These are phyloP conservation scores for Vaccinium myrtillus DNA, from an alignment of 148 eudicot genomes.

Conservation along the genomic window DNA sequence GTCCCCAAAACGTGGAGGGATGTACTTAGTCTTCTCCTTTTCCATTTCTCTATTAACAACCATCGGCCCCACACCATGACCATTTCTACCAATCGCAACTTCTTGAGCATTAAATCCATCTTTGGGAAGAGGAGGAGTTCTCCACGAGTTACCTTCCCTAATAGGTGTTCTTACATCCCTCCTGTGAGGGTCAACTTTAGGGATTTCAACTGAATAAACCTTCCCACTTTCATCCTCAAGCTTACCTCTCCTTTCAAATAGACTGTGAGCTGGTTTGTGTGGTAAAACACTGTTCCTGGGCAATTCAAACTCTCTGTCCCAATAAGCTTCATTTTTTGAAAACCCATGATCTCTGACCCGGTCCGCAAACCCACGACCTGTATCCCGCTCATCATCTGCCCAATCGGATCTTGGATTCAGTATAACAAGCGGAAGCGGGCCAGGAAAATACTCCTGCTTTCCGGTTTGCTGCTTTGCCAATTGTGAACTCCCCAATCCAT, in stretches of 20 bases:
- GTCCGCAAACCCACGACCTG: conserved; percentile 63
- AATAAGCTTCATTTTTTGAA: conserved; percentile 58
- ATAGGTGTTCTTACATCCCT: conserved; percentile 44
- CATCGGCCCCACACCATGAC: conserved; percentile 35
- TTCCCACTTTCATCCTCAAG: conserved; percentile 59
- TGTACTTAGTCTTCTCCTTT: conserved; percentile 47
- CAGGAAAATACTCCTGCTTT: conserved; percentile 56
- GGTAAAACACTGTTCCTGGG: conserved; percentile 62
- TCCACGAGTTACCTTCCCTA: conserved; percentile 59
- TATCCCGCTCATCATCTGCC: conserved; percentile 99
- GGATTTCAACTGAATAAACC: conserved; percentile 51
- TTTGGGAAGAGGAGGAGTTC: conserved; percentile 32
- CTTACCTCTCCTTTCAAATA: conserved; percentile 55
- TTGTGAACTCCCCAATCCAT: conserved; percentile 33
- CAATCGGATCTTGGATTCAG: conserved; percentile 89
- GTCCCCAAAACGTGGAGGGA: conserved; percentile 41
- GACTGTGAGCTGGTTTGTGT: conserved; percentile 55
- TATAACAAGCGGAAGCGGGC: conserved; percentile 74
- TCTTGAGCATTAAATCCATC: conserved; percentile 44
- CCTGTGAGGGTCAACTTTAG: conserved; percentile 40
- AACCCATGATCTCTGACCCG: conserved; percentile 55
- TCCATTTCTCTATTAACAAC: conserved; percentile 30
- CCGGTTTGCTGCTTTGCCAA: conserved; percentile 34
- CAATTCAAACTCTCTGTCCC: conserved; percentile 86
- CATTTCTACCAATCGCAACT: conserved; percentile 25